These are phyloP conservation scores for Colletotrichum lindemuthianum DNA, from an alignment of 2,329 filamentous ascomycete species.

Conservation along the genomic window DNA sequence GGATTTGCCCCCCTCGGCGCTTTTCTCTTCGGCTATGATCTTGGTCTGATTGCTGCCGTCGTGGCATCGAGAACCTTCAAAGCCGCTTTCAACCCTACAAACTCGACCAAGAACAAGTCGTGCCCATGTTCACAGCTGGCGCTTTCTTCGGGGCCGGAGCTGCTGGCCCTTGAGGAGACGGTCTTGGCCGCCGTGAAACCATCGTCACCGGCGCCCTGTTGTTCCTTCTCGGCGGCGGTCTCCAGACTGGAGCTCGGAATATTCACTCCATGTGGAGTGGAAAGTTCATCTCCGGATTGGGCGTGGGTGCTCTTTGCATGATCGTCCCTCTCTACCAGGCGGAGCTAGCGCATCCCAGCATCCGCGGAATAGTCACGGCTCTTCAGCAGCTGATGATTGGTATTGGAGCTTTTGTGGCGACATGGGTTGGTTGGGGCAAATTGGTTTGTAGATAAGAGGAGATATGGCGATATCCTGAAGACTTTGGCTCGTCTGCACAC, in stretches of 20 bases:
- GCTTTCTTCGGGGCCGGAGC: slow-evolving; percentile 84
- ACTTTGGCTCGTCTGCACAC: slow-evolving; percentile 76
- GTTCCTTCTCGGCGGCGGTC: slow-evolving; percentile 74
- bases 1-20: slow-evolving; percentile 77
- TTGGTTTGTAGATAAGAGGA: slow-evolving; percentile 82
- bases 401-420: slow-evolving; percentile 75
- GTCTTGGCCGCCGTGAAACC: slow-evolving; percentile 76
- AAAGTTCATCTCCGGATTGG: slow-evolving; percentile 74
- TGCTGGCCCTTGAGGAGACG: slow-evolving; percentile 80
- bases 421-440: slow-evolving; percentile 63
- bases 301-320: slow-evolving; percentile 54
- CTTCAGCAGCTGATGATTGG: slow-evolving; percentile 87
- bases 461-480: slow-evolving; percentile 68
- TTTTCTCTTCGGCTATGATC: slow-evolving; percentile 83
- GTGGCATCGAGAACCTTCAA: slow-evolving; percentile 60
- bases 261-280: slow-evolving; percentile 74
- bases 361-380: slow-evolving; percentile 78
- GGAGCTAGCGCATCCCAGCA: slow-evolving; percentile 80
- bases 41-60: slow-evolving; percentile 75
- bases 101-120: slow-evolving; percentile 62
- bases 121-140: slow-evolving; percentile 79
- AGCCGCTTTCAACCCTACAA: slow-evolving; percentile 52
- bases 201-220: slow-evolving; percentile 76
- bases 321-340: slow-evolving; percentile 76
- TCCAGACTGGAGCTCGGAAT: slow-evolving; percentile 73